Base-by-base conservation (phyloP, 768 basidiomycete species). In the Dentipellis sp. region DNA sequence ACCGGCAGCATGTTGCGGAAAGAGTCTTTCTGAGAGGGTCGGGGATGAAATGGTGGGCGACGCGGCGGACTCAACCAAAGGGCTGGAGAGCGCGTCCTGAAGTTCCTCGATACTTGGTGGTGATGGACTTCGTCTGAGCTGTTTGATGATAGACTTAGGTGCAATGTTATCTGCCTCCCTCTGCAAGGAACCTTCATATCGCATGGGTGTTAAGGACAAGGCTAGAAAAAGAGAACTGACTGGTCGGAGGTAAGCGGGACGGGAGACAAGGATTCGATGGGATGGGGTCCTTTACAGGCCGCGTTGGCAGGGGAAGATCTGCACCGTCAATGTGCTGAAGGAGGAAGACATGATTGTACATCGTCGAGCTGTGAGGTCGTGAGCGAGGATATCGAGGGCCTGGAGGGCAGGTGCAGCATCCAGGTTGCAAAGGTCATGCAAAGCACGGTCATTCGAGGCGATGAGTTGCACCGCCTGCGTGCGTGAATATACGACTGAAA, bases 81-180 rank as follows among this genome's bases (percentile, higher is more conserved):
- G 50, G 45, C 55, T 61, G 17, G 55, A 23, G 50, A 62, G 50
- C 16, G 61, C 61, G 21, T 62, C 61, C 42, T 48, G 53, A 10
- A 62, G 19, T 10, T 60, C 45, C 12, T 59, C 51, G 8, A 29
- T 75, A 11, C 71, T 75, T 50, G 74, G 56, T 36, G 61, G 47
- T 2, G 59, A 46, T 42, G 56, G 53, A n/a, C 7, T 52, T 34
- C 56, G 72, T 49, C 42, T 45, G 42, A 84, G 66, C 58, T 86
- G 84, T 29, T 72, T 75, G 45, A 80, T 67, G 17, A 88, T 66
- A 38, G 84, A 79, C 58, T 68, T 76, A 0, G 84, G 83, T 14
- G 81, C 87, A 50, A 73, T 66, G 45, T 68, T 67, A 42, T 77
- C 73, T 29, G 86, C 90, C 72, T 92, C 90, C 47, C 89, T 81